phyloP scores from a whole-genome alignment of 1,284 basidiomycete species.

The Rhodotorula sp. region DNA sequence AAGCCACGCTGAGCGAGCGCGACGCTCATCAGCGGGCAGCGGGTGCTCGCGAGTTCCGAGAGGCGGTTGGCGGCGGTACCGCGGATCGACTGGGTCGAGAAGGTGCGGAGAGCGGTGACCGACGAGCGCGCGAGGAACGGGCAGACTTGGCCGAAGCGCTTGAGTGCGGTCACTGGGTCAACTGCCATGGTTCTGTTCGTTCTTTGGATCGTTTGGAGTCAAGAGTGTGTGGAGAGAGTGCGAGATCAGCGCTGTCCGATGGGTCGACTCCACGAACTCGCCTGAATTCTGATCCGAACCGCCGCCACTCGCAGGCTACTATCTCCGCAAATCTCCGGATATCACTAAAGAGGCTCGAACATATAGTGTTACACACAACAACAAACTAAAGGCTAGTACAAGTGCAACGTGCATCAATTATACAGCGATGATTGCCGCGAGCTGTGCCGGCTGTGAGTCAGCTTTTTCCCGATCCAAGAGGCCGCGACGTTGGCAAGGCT shows the following conservation, averaged over 20 bases:
- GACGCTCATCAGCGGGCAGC: constrained; percentile 37
- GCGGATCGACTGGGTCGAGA: constrained; percentile 20
- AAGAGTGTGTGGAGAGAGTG: neutral
- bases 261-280: too few species aligned
- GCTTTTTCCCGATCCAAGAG: neutral
- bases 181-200: constrained; percentile 7
- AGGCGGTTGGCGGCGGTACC: constrained; percentile 27
- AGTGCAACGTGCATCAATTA: neutral
- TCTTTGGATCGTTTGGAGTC: neutral
- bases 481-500: neutral
- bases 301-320: neutral
- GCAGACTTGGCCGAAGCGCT: constrained; percentile 36
- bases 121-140: constrained; percentile 35
- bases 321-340: too few species aligned
- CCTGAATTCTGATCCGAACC: neutral
- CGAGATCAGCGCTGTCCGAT: neutral
- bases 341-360: too few species aligned
- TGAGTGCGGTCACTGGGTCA: constrained; percentile 16
- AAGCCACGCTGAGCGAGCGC: constrained; percentile 14
- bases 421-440: constrained; percentile 13
- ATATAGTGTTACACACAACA: neutral
- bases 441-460: neutral
- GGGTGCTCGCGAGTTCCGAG: constrained; percentile 25
- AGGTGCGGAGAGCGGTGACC: constrained; percentile 14
- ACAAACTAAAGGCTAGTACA: too few species aligned